Conservation (phyloP, 2,329 filamentous ascomycete species). For the Elsinoe australis region DNA sequence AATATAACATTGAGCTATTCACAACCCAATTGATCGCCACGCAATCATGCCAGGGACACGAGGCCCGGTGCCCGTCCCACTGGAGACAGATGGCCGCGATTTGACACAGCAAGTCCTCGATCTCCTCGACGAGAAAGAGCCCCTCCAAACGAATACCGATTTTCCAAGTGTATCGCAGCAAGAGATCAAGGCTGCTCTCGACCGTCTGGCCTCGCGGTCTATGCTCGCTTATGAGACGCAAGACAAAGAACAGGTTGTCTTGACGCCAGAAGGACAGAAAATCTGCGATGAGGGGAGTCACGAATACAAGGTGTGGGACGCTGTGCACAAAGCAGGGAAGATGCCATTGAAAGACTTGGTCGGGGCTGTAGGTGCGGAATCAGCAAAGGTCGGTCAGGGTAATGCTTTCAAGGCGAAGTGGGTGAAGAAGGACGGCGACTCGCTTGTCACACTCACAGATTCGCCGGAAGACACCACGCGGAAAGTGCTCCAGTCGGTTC, state of each 20-base stretch:
- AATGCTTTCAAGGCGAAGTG: conserved; percentile 78
- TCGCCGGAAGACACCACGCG: conserved; percentile 73
- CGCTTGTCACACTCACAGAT: conserved; percentile 50
- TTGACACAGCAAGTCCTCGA: conserved; percentile 78
- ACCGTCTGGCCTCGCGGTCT: conserved; percentile 71
- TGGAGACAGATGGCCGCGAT: conserved; percentile 35
- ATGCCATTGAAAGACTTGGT: conserved; percentile 42
- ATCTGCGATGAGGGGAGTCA: conserved; percentile 50
- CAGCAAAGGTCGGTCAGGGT: conserved; percentile 78
- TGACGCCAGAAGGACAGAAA: conserved; percentile 76
- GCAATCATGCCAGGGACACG: conserved; percentile 39
- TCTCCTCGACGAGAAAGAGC: conserved; percentile 43
- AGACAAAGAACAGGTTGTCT: conserved; percentile 65
- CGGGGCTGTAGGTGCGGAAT: conserved; percentile 62
- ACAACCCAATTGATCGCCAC: background rate
- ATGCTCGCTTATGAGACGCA: conserved; percentile 83
- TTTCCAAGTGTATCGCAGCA: conserved; percentile 32
- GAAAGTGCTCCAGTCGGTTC: conserved; percentile 65
- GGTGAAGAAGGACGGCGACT: conserved; percentile 56
- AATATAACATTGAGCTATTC: background rate
- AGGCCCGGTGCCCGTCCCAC: conserved; percentile 41
- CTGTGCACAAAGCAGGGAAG: conserved; percentile 39
- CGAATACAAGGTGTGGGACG: conserved; percentile 46
- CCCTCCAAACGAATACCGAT: conserved; percentile 27
- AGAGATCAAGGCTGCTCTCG: conserved; percentile 74